phyloP scores from a whole-genome alignment of 495 filamentous ascomycete species.

The Staphylotrichum longicolle region DNA sequence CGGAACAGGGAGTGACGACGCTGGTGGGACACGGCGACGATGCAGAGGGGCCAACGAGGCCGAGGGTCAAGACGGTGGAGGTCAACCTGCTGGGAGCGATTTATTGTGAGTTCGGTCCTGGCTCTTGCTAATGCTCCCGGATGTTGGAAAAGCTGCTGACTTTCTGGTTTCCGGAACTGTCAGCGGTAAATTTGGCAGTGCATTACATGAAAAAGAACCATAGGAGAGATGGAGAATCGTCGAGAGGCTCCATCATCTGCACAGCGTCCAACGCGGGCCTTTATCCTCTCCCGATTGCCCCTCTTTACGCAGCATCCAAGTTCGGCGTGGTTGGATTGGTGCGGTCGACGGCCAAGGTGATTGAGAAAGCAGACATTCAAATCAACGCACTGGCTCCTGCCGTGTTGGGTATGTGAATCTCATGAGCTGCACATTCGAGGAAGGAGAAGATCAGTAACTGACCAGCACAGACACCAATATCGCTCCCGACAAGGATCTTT shows the following conservation, averaged over 20 bases:
- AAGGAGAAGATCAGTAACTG: too few relatives aligned
- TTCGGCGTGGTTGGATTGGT: slow-evolving; percentile 52
- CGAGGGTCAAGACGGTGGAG: slow-evolving; percentile 43
- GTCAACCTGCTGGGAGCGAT: slow-evolving; percentile 50
- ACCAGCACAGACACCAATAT: slow-evolving; percentile 47
- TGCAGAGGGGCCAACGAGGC: slow-evolving; percentile 37
- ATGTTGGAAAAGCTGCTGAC: neutral
- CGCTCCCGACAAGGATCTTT: slow-evolving; percentile 43
- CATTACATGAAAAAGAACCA: slow-evolving; percentile 54
- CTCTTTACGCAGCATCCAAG: slow-evolving; percentile 54
- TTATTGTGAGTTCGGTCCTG: slow-evolving; percentile 43
- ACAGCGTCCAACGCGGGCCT: slow-evolving; percentile 57
- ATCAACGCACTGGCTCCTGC: slow-evolving; percentile 57
- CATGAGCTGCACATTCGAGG: too few relatives aligned
- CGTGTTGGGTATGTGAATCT: slow-evolving; percentile 37
- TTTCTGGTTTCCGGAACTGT: neutral
- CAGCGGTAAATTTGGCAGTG: slow-evolving; percentile 49
- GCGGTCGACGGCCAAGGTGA: slow-evolving; percentile 42
- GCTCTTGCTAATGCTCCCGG: too few relatives aligned
- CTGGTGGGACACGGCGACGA: slow-evolving; percentile 33
- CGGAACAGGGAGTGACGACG: slow-evolving; percentile 42
- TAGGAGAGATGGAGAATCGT: slow-evolving; percentile 4
- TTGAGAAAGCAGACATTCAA: slow-evolving; percentile 45
- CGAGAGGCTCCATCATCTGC: slow-evolving; percentile 52
- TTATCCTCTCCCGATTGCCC: slow-evolving; percentile 56